These are phyloP conservation scores for Isabelozyma heimii DNA, from an alignment of 805 yeast genomes.

Conservation along the genomic window DNA sequence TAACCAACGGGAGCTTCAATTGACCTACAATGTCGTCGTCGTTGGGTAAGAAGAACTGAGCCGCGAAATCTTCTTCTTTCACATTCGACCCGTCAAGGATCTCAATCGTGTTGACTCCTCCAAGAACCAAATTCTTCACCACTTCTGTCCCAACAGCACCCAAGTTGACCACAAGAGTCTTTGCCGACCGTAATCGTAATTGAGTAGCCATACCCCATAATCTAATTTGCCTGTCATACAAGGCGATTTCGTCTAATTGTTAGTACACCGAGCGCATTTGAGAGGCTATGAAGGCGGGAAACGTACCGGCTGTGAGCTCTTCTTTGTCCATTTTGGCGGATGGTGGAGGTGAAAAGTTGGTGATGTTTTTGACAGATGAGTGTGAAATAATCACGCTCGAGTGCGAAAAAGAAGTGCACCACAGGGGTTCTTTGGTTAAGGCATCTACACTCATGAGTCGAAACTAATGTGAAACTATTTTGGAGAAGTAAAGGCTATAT, in stretches of 20 bases:
- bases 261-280: not conserved
- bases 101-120: conserved; percentile 82
- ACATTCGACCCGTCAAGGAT: conserved; percentile 59
- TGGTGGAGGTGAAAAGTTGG: no score
- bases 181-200: conserved; percentile 66
- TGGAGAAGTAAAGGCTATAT: not conserved
- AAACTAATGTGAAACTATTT: not conserved
- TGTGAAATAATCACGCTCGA: no score
- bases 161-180: conserved; percentile 64
- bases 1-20: conserved; percentile 52
- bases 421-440: no score
- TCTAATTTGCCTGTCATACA: conserved; percentile 92
- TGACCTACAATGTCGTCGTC: conserved; percentile 55
- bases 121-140: conserved; percentile 78
- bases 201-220: conserved; percentile 97
- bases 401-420: no score
- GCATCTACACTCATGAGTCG: not conserved
- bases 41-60: conserved; percentile 68
- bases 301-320: conserved; percentile 9
- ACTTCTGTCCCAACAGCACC: conserved; percentile 82
- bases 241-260: conserved; percentile 71
- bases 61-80: conserved; percentile 60
- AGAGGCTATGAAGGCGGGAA: not conserved
- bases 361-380: no score
- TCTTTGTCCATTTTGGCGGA: not conserved